Conservation (phyloP, 2,329 filamentous ascomycete genomes). For the Alternaria viburni region DNA sequence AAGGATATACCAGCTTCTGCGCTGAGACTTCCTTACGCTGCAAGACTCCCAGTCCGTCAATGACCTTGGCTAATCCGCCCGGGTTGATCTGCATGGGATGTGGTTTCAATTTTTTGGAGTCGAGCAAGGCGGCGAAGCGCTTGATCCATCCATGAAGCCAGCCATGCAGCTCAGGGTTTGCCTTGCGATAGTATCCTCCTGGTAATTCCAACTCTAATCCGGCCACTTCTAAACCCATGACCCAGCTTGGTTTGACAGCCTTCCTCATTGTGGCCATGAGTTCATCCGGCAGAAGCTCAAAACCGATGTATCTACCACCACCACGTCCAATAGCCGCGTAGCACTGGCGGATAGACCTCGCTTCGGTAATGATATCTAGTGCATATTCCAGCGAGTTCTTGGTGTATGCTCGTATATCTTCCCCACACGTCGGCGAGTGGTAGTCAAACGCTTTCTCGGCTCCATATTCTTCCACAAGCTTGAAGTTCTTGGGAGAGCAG, state of each 20-base stretch:
- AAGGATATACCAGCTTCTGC: neutral
- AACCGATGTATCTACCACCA: neutral
- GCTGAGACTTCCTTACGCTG: neutral
- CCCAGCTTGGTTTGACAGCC: neutral
- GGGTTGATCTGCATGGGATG: neutral
- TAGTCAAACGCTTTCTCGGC: neutral
- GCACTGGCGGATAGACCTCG: neutral
- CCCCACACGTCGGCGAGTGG: neutral
- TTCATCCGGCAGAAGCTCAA: neutral
- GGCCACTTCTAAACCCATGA: neutral
- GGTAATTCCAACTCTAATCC: neutral
- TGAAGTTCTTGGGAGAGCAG: neutral
- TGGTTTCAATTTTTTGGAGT: neutral
- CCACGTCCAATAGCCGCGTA: neutral
- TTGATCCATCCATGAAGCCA: neutral
- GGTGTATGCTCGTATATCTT: neutral
- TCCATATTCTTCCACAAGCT: neutral
- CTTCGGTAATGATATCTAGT: neutral
- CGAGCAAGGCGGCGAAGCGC: neutral
- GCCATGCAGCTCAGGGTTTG: neutral
- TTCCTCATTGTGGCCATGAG: neutral
- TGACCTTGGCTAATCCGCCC: neutral
- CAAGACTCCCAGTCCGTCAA: neutral
- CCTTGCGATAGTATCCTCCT: neutral
- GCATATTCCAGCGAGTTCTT: neutral